Conservation (phyloP, 2,329 filamentous ascomycete species). For the Colletotrichum limetticola region DNA sequence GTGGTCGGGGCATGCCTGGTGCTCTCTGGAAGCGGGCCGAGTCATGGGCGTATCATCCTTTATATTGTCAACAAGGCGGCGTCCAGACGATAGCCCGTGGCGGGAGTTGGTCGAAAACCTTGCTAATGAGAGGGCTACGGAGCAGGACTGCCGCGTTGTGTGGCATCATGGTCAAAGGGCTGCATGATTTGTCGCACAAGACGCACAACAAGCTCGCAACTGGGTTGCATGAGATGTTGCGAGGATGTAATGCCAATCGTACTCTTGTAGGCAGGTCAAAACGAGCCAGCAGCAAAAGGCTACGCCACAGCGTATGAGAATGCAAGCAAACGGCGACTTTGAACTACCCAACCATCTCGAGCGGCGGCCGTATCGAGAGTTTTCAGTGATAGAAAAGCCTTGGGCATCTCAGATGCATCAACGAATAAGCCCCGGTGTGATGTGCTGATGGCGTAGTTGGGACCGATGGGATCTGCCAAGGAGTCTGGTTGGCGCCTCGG, state of each 20-base stretch:
- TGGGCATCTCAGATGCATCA: constrained; percentile 15
- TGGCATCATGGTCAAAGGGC: background rate
- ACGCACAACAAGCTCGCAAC: constrained; percentile 6
- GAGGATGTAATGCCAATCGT: background rate
- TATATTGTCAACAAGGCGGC: constrained; percentile 4
- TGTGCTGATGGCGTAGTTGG: constrained; percentile 11
- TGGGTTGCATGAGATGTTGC: constrained; percentile 7
- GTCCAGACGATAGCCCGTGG: background rate
- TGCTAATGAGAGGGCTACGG: background rate
- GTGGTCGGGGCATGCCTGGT: constrained; percentile 11
- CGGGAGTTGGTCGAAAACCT: constrained; percentile 2
- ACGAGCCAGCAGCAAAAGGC: background rate
- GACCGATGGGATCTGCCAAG: constrained; percentile 11
- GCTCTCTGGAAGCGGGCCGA: constrained; percentile 12
- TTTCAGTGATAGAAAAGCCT: background rate
- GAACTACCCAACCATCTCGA: background rate
- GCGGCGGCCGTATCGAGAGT: background rate
- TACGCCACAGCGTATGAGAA: background rate
- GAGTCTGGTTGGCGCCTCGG: background rate
- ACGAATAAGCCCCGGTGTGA: constrained; percentile 5
- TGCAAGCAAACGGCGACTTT: background rate
- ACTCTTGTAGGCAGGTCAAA: background rate
- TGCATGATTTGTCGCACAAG: constrained; percentile 14
- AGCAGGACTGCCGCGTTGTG: background rate
- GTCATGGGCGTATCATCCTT: constrained; percentile 20